Base-by-base conservation (phyloP, 1,284 basidiomycete genomes). In the Trametes versicolor region DNA sequence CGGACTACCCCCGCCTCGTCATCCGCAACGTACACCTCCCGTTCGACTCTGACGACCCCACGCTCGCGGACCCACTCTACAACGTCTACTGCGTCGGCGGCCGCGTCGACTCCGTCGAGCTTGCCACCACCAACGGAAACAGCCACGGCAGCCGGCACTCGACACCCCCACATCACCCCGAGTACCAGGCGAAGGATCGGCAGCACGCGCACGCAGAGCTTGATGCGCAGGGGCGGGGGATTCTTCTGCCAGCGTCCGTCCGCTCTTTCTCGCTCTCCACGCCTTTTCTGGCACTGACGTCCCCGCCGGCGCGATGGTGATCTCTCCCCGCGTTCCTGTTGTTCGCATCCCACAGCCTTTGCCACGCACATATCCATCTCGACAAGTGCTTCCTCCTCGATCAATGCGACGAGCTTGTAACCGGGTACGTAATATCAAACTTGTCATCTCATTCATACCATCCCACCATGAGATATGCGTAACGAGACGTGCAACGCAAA, bases 371-470 rank as follows among this genome's bases (percentile, higher is more conserved):
- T 70, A 84, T 90, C 67, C 87, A 89, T 74, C 80, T 89, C 19
- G 88, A 90, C 78, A 89, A 90, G 75, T 89, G 86, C 74, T 89
- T 87, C 73, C 83, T 90, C 58, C 78, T 90, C 59, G 83, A 83
- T 63, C 77, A 81, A 72, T 87, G 84, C 66, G 80, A 80, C 54
- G 77, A 81, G 29, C 80, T 89, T 39, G 70, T 80, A 17, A 82
- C 79, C 50, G 86, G 87, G 87, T 87, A 75, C 58, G 80, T 68
- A 57, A 57, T 57, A 19, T n/a, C n/a, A n/a, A n/a, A n/a, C n/a
- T n/a, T n/a, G n/a, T n/a, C n/a, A n/a, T n/a, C n/a, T n/a, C n/a
- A n/a, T n/a, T n/a, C n/a, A n/a, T n/a, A n/a, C n/a, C n/a, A n/a
- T n/a, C n/a, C n/a, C n/a, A n/a, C n/a, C n/a, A n/a, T n/a, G n/a